These are phyloP conservation scores for Calonectria pseudoturangicola DNA, from an alignment of 2,329 filamentous ascomycete genomes.

Conservation along the genomic window DNA sequence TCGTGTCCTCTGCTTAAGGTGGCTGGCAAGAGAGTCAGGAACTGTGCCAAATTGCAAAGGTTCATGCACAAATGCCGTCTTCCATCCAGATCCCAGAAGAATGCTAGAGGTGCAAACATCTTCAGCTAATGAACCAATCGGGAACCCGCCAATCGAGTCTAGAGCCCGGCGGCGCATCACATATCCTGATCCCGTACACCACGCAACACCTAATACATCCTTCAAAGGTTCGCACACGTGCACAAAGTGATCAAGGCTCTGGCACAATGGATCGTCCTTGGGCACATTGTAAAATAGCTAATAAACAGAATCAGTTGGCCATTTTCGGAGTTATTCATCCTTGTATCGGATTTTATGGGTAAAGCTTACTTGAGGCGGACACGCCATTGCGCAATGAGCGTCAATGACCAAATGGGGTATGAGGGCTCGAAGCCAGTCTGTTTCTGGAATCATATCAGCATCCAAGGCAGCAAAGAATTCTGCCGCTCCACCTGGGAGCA, in stretches of 20 bases:
- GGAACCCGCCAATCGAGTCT: conserved; percentile 30
- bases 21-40: not conserved
- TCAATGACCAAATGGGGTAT: conserved; percentile 54
- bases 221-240: conserved; percentile 62
- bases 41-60: conserved; percentile 14
- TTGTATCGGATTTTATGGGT: not conserved
- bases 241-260: conserved; percentile 10
- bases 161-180: conserved; percentile 70
- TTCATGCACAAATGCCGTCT: conserved; percentile 8
- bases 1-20: conserved; percentile 7
- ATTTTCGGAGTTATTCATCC: not conserved
- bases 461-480: conserved; percentile 73
- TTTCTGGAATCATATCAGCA: conserved; percentile 76
- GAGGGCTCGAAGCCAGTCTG: conserved; percentile 70
- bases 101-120: conserved; percentile 18
- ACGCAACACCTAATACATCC: conserved; percentile 65
- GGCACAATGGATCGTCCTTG: conserved; percentile 7
- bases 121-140: conserved; percentile 1
- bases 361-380: conserved; percentile 1
- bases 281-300: conserved; percentile 20
- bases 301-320: not conserved
- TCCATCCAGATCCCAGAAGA: conserved; percentile 13
- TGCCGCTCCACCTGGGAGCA: conserved; percentile 65
- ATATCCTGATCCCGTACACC: conserved; percentile 74
- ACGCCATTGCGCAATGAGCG: not conserved